Conservation (phyloP, 2,329 filamentous ascomycete species). For the Thelonectria discophora region DNA sequence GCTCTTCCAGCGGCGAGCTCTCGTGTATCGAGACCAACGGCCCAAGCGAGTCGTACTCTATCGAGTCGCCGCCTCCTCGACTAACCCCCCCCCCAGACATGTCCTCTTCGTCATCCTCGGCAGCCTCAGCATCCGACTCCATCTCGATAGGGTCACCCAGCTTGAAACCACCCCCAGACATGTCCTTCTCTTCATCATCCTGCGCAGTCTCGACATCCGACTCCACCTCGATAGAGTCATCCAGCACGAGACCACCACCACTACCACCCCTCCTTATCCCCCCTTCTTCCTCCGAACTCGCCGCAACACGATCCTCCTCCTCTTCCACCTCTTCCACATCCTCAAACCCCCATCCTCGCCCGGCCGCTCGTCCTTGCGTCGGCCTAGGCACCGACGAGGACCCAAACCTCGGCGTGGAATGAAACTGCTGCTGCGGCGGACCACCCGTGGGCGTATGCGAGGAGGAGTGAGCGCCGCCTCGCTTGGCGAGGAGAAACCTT, state of each 20-base stretch:
- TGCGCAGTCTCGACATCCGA: conserved; percentile 48
- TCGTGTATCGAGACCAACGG: conserved; percentile 11
- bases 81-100: conserved; percentile 20
- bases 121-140: conserved; percentile 37
- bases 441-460: conserved; percentile 46
- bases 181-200: conserved; percentile 25
- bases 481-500: conserved; percentile 50
- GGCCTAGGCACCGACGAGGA: conserved; percentile 44
- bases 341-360: too few relatives aligned
- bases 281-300: too few relatives aligned
- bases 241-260: conserved; percentile 24
- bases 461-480: conserved; percentile 41
- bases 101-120: conserved; percentile 22
- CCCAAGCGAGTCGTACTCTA: conserved; percentile 20
- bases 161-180: conserved; percentile 18
- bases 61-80: neutral
- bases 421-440: conserved; percentile 47
- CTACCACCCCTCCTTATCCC: too few relatives aligned
- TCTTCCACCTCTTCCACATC: too few relatives aligned
- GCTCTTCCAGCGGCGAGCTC: conserved; percentile 26
- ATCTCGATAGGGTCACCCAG: conserved; percentile 43
- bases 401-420: conserved; percentile 52
- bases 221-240: conserved; percentile 45
- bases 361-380: conserved; percentile 42
- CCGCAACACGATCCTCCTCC: too few relatives aligned